A percentile compares a stretch with the other conserved stretches of the same genome.
Evolutionary conservation across 106 monocot genomes (phyloP).

Genomic region (Dendrobium huoshanense): DNA sequence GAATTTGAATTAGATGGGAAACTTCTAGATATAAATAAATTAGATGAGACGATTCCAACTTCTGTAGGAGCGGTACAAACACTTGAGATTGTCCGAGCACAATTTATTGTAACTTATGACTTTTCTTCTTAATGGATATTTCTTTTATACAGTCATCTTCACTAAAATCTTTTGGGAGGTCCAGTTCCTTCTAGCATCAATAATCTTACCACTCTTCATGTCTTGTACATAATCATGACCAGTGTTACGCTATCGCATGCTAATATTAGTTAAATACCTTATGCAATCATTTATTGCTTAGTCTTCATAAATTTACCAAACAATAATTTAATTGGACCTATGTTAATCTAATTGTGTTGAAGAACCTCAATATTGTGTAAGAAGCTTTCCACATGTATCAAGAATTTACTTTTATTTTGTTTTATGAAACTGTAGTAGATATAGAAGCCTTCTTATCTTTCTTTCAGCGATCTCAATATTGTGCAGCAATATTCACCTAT

Average conservation of each 20-base stretch:
- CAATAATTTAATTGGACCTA: constrained; percentile 8
- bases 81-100: constrained; percentile 9
- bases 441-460: constrained; percentile 23
- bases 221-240: constrained; percentile 4
- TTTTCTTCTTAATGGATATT: not conserved
- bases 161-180: constrained; percentile 9
- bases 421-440: constrained; percentile 7
- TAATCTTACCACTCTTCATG: constrained; percentile 12
- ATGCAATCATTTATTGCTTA: not conserved
- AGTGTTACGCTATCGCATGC: not conserved
- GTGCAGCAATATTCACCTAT: constrained; percentile 23
- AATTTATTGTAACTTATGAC: not conserved
- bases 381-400: not conserved
- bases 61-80: constrained; percentile 10
- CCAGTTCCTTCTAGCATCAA: constrained; percentile 18
- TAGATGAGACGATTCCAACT: constrained; percentile 15
- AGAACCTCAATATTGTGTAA: constrained; percentile 24
- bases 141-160: constrained; percentile 11
- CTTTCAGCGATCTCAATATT: constrained; percentile 17
- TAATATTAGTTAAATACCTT: not conserved
- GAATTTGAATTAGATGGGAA: not conserved
- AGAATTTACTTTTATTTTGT: not conserved
- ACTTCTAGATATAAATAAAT: constrained; percentile 16
- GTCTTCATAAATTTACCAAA: constrained; percentile 13
- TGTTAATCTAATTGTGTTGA: constrained; percentile 36